Evolutionary conservation across 306 rosid genomes (phyloP), one percentile per base, ranked within the genome.

Genomic region (Urtica urens): DNA sequence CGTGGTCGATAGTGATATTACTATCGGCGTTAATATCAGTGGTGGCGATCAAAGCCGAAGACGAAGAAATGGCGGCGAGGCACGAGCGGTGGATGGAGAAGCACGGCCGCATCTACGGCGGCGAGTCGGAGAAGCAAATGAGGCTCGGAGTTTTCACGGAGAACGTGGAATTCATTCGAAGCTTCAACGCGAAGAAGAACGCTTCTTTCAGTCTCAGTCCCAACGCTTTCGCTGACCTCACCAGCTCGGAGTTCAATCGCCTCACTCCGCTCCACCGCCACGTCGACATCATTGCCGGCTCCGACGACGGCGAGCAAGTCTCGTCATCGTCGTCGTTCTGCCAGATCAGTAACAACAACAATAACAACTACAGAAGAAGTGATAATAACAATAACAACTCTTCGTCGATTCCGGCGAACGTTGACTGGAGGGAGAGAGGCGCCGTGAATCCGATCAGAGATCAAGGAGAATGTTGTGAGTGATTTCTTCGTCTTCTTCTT

Each of bases 401-500:
- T 35, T 35, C n/a, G 40, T 7, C 11, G 17, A 20, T 38, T 38
- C 76, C 76, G 16, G 19, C 67, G 5, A 7, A 59, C 0, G 24
- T 68, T 2, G 74, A 73, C 16, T 73, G 72, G 79, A 73, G 75
- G 35, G 10, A 41, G 0, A 47, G 68, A 45, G 79, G 71, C 18
- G 74, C 74, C 9, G 71, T 73, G 0, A 67, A 74, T 11, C 72
- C 74, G 2, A 17, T 74, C 22, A 74, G 58, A 49, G 31, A 75
- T 28, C 81, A 75, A 60, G 69, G 49, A 4, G 4, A 4, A 7
- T 45, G 49, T 23, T 26, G 49, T 45, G 23, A 45, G 3, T 16
- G 31, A 4, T 28, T 28, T 28, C 6, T 0, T 3, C n/a, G 15
- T 35, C 10, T 1, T 4, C 40, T 4, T 35, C n/a, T 35, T 1